phyloP scores from a whole-genome alignment of 176 grass and related monocot species.

The Carex parvula region DNA sequence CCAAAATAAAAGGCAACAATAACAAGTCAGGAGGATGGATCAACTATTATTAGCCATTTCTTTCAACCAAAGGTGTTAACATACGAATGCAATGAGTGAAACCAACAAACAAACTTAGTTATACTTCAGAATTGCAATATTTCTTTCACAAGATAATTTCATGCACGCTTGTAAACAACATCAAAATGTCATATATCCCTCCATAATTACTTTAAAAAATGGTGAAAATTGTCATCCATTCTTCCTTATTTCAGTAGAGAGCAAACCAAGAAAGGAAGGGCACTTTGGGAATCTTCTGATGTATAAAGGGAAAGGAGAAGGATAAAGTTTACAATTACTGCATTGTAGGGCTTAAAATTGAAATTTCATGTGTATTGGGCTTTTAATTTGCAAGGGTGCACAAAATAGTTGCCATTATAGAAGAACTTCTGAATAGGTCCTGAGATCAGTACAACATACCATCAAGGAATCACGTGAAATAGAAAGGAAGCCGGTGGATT shows the following conservation, averaged over 20 bases:
- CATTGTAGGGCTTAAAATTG: background rate
- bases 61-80: background rate
- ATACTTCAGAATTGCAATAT: background rate
- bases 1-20: background rate
- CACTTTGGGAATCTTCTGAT: background rate
- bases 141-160: background rate
- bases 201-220: background rate
- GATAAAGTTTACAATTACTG: background rate
- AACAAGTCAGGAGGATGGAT: background rate
- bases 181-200: background rate
- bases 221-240: background rate
- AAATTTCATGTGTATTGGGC: background rate
- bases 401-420: background rate
- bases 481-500: conserved; percentile 79
- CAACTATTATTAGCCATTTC: background rate
- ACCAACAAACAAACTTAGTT: background rate
- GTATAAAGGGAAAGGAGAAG: background rate
- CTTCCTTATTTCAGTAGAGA: background rate
- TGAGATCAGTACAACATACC: conserved; percentile 48
- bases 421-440: background rate
- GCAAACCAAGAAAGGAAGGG: background rate
- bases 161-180: background rate
- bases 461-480: conserved; percentile 61
- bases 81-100: background rate
- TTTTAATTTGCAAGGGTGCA: background rate